Conservation (phyloP, 176 grass and related monocot genomes). For the Miscanthus lutarioriparius region DNA sequence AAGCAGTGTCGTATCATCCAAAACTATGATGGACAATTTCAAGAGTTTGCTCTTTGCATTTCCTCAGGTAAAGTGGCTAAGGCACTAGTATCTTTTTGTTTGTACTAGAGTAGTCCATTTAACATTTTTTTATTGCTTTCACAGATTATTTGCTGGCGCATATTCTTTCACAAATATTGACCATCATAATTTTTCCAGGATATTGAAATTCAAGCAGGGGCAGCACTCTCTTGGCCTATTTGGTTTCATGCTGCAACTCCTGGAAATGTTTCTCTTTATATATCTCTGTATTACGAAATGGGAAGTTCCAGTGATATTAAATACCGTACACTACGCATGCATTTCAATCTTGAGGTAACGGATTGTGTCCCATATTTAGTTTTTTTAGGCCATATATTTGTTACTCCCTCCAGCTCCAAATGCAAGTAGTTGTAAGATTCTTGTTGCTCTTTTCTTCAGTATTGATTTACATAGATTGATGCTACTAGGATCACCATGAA, state of each 20-base stretch:
- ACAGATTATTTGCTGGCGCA: not conserved
- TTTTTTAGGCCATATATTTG: not conserved
- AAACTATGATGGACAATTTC: constrained; percentile 42
- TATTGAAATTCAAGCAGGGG: constrained; percentile 65
- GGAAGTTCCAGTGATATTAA: constrained; percentile 77
- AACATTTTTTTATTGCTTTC: not conserved
- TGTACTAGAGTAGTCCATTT: not conserved
- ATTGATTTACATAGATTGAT: not conserved
- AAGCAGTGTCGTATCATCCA: constrained; percentile 17
- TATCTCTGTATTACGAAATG: constrained; percentile 96
- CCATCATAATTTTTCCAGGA: constrained; percentile 52
- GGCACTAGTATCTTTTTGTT: constrained; percentile 14
- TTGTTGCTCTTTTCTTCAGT: not conserved
- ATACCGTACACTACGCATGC: constrained; percentile 85
- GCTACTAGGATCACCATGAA: not conserved
- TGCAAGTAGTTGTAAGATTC: not conserved
- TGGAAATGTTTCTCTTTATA: constrained; percentile 72
- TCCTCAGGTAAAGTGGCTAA: constrained; percentile 68
- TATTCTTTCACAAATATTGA: constrained; percentile 23
- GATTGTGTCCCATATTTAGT: not conserved
- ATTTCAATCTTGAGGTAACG: constrained; percentile 73
- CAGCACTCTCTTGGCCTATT: constrained; percentile 84
- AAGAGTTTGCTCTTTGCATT: constrained; percentile 76
- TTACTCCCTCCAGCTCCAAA: not conserved
- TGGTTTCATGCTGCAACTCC: constrained; percentile 92